Conservation (phyloP, 2,329 filamentous ascomycete genomes). For the Fusarium mangiferae region DNA sequence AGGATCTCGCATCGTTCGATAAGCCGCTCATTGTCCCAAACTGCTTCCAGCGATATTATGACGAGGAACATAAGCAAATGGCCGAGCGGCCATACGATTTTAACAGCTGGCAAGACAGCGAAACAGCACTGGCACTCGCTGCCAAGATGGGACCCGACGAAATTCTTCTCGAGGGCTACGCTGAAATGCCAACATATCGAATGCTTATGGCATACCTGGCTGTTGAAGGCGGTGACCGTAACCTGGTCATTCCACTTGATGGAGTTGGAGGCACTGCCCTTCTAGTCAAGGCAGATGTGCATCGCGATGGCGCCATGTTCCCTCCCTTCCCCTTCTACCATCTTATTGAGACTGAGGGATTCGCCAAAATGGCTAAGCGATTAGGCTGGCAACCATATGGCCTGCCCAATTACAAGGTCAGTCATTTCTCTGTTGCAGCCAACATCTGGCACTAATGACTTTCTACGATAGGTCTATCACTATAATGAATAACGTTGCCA, state of each 20-base stretch:
- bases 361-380: constrained; percentile 94
- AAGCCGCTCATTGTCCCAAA: constrained; percentile 95
- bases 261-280: constrained; percentile 94
- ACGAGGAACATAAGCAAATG: constrained; percentile 74
- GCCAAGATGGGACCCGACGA: constrained; percentile 89
- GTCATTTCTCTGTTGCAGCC: constrained; percentile 41
- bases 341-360: constrained; percentile 96
- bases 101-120: constrained; percentile 96
- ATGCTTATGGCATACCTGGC: constrained; percentile 89
- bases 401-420: constrained; percentile 96
- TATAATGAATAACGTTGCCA: constrained; percentile 78
- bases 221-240: constrained; percentile 64
- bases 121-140: constrained; percentile 79
- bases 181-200: constrained; percentile 91
- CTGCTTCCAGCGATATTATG: constrained; percentile 88
- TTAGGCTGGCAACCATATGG: constrained; percentile 87
- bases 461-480: constrained; percentile 76
- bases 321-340: constrained; percentile 96
- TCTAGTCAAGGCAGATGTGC: constrained; percentile 95
- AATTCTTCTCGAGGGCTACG: constrained; percentile 92
- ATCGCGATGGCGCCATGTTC: constrained; percentile 98
- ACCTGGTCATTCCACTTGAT: constrained; percentile 79
- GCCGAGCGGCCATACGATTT: constrained; percentile 91
- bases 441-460: constrained; percentile 17
- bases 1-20: constrained; percentile 88